Evolutionary conservation across 1,284 basidiomycete species (phyloP), one percentile per base, ranked within the genome.

Genomic region (Phellinidium pouzarii): DNA sequence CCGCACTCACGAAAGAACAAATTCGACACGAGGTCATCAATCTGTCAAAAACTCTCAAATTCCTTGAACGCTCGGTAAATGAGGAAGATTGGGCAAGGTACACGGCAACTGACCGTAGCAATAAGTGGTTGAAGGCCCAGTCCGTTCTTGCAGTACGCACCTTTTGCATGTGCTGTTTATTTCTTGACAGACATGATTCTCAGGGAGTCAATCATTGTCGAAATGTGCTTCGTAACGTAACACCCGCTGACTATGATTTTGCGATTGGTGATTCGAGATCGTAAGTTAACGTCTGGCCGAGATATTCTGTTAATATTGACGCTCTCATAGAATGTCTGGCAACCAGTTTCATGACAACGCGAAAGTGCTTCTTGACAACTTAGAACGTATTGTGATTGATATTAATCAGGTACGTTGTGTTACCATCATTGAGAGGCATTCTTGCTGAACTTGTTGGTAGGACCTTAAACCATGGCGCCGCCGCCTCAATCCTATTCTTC

Each of bases 1-100:
- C 51, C 29, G 23, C 48, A 17, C 48, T 57, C 29, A 65, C 65
- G 9, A 61, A 63, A 51, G 75, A 77, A 47, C 71, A 76, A 58
- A 52, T 63, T 3, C 57, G 66, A 11, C 86, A 86, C 57, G 82
- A 88, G 69, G 76, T 78, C 57, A 76, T 89, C 14, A 89, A 89
- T 64, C 70, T 89, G 7, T 66, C 69, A 8, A 74, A 84, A 36
- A 72, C 89, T 1, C 67, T 88, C 5, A 71, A 76, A 42, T 67
- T 79, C 51, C 71, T 90, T 0, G 82, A 88, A 56, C 79, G 76
- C 58, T 71, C 74, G 3, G 68, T 79, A 0, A 65, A 72, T 4
- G 70, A 72, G 9, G 68, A 73, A 17, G 68, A 77, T 29, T 83
- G 82, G 79, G 66, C 72, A 1, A 50, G 23, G 26, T 51, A 40